Base-by-base conservation (phyloP, 2,329 filamentous ascomycete species). In the Colletotrichum sp. region DNA sequence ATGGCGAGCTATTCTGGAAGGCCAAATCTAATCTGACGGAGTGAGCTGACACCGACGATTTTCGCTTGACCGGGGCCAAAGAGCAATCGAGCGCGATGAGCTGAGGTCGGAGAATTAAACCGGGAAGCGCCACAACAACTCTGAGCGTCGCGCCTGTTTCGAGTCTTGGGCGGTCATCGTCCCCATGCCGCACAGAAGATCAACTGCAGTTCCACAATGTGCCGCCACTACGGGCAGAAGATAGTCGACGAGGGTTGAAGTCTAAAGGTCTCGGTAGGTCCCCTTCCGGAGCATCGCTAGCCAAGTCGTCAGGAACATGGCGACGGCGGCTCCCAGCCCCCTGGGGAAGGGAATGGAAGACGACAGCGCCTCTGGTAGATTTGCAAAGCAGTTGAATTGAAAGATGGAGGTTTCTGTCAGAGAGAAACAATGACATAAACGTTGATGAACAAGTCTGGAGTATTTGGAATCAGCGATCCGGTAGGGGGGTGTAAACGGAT, bases 31-130 rank as follows among this genome's bases (percentile, higher is more conserved):
- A 65, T 60, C 22, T 48, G 70, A 68, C 26, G 73, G 24, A 18
- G 66, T 48, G 34, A 48, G n/a, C 34, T 75, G 67, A 48, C 60
- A 66, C 66, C 59, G 24, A 44, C 5, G 64, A 62, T 59, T 16
- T 36, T 68, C 32, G 69, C 30, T 39, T n/a, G 71, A 18, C 36
- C 6, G 48, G 30, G 30, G 69, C 48, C 64, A 64, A 34, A 22
- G 70, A 52, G 34, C 59, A 44, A 64, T 16, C 64, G 55, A 30
- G 39, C 66, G 36, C 24, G 7, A 36, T 30, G 34, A 60, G 28
- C 22, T 62, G n/a, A 62, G 16, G n/a, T 68, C 74, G 73, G 73
- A 73, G 64, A 75, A 68, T 73, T 65, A 68, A 48, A n/a, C 26
- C 63, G 71, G 70, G 32, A 74, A 62, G 36, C 32, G 64, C 55